phyloP scores from a whole-genome alignment of 2,329 filamentous ascomycete species.

The Fusarium nygamai region DNA sequence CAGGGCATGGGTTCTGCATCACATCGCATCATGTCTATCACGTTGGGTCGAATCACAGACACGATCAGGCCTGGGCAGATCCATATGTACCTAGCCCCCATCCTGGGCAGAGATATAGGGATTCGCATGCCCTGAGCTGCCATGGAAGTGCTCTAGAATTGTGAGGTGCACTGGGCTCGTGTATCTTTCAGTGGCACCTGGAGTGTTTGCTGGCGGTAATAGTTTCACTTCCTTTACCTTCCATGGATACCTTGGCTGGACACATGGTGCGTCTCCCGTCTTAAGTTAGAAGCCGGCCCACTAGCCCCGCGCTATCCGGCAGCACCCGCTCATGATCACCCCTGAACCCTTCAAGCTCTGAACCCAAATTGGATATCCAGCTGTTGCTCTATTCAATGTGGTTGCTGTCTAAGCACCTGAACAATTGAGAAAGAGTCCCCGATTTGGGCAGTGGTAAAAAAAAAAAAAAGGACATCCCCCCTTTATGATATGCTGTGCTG shows the following conservation, averaged over 20 bases:
- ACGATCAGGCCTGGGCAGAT: not conserved
- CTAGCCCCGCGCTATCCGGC: constrained; percentile 40
- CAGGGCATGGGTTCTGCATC: constrained; percentile 23
- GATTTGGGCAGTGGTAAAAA: not conserved
- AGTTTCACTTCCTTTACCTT: not conserved
- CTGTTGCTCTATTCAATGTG: not conserved
- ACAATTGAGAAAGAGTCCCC: not conserved
- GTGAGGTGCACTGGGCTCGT: constrained; percentile 7
- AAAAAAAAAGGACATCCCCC: not conserved
- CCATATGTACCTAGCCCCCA: not conserved
- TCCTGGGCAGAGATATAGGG: not conserved
- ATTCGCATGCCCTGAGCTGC: not conserved
- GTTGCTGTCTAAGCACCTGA: not conserved
- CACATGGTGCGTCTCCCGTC: constrained; percentile 1
- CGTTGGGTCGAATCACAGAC: constrained; percentile 4
- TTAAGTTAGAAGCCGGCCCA: constrained; percentile 24
- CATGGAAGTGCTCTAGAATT: constrained; percentile 18
- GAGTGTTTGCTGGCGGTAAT: constrained; percentile 1
- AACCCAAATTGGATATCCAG: constrained; percentile 12
- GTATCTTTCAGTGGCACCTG: constrained; percentile 12
- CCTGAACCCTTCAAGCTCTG: constrained; percentile 33
- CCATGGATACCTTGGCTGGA: not conserved
- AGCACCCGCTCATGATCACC: constrained; percentile 36
- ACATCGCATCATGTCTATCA: constrained; percentile 28
- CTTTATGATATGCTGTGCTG: not conserved